Evolutionary conservation across 306 rosid genomes (phyloP).

Genomic region (Herpetospermum pedunculosum): DNA sequence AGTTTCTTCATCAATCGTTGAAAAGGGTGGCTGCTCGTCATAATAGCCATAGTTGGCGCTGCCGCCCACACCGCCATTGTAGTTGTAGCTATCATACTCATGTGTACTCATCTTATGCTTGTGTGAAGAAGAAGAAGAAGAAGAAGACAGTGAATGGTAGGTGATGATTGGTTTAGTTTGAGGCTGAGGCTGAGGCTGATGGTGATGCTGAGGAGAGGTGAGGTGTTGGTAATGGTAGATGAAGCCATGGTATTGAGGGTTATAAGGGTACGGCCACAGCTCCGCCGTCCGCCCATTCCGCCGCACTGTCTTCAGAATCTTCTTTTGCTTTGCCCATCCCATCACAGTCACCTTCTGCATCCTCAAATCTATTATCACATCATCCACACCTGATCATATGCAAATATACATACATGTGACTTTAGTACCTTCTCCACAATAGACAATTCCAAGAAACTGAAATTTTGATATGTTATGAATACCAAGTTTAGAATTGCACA

Average conservation of each 20-base stretch:
- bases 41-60: slow-evolving; percentile 28
- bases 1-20: slow-evolving; percentile 25
- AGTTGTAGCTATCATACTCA: not conserved
- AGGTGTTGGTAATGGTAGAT: slow-evolving; percentile 9
- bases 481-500: not conserved
- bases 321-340: slow-evolving; percentile 54
- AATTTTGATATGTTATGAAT: not conserved
- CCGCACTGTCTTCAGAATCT: slow-evolving; percentile 45
- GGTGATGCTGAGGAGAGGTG: not conserved
- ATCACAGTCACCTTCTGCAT: slow-evolving; percentile 73
- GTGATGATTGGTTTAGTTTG: not conserved
- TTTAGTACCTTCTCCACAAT: not conserved
- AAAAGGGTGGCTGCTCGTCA: slow-evolving; percentile 24
- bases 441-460: not conserved
- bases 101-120: slow-evolving; percentile 14
- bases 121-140: slow-evolving; percentile 17
- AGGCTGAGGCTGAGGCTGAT: not conserved
- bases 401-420: not conserved
- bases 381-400: slow-evolving; percentile 37
- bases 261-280: slow-evolving; percentile 63
- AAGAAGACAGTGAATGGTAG: slow-evolving; percentile 11
- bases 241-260: slow-evolving; percentile 33
- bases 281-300: slow-evolving; percentile 57
- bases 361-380: slow-evolving; percentile 38
- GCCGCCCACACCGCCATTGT: slow-evolving; percentile 28